Evolutionary conservation across 2,329 filamentous ascomycete species (phyloP).

Genomic region (Diaporthe ilicicola): DNA sequence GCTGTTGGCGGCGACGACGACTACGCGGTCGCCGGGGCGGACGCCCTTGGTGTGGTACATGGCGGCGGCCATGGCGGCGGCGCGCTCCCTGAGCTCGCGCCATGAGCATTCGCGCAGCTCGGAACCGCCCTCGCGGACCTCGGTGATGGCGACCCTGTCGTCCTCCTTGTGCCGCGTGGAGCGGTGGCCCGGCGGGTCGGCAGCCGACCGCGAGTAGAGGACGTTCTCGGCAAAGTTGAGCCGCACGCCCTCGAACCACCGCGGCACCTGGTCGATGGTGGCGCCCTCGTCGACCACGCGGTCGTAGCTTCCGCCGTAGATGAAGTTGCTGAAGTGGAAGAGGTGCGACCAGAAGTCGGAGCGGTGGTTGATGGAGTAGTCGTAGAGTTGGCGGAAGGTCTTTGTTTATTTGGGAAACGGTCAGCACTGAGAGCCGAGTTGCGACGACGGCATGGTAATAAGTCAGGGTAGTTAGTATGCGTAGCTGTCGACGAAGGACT

Average conservation of each 20-base stretch:
- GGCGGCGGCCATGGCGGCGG: constrained; percentile 69
- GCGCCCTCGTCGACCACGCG: constrained; percentile 73
- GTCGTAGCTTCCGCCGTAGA: constrained; percentile 68
- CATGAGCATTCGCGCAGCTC: constrained; percentile 69
- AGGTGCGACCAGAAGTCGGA: constrained; percentile 71
- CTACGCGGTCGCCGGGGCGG: constrained; percentile 75
- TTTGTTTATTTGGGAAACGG: constrained; percentile 43
- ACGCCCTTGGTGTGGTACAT: constrained; percentile 71
- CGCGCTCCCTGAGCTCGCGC: constrained; percentile 68
- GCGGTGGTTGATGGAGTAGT: constrained; percentile 71
- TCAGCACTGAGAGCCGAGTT: background rate
- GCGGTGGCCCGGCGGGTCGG: constrained; percentile 50
- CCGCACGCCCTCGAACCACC: constrained; percentile 78
- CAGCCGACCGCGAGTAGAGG: constrained; percentile 64
- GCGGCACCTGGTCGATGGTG: constrained; percentile 75
- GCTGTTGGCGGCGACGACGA: constrained; percentile 78
- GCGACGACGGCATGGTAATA: background rate
- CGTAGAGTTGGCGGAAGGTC: constrained; percentile 75
- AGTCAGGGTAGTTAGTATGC: too few species aligned
- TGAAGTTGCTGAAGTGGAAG: constrained; percentile 67
- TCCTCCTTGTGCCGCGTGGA: constrained; percentile 74
- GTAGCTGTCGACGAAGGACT: background rate
- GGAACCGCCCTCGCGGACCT: constrained; percentile 73
- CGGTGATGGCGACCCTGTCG: constrained; percentile 73
- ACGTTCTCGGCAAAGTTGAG: constrained; percentile 86